Evolutionary conservation across 208 protist genomes (phyloP), one percentile per base, ranked within the genome.

Genomic region (Polymyxa betae): DNA sequence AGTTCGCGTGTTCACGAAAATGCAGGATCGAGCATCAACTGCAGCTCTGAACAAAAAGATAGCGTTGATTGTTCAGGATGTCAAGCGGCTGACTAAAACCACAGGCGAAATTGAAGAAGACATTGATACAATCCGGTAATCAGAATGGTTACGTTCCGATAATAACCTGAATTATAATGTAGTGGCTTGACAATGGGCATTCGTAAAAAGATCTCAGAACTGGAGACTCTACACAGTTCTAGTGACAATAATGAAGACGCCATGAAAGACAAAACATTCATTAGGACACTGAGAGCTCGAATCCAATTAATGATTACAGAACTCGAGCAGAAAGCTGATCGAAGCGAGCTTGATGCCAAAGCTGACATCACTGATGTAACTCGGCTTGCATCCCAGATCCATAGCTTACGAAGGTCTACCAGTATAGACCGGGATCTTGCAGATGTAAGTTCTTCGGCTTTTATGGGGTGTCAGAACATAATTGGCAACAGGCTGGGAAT

Each of bases 211-310:
- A 35, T 82, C 5, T 5, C 10, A 43, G 72, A 82, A 12, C 72
- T 82, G n/a, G 72, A 82, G 72, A 35, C 72, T 20, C n/a, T 82
- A 16, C 72, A 82, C 16, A 43, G 16, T 20, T 5, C 35, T 43
- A n/a, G n/a, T 45, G 72, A 82, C 35, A 43, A 35, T 35, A 82
- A 35, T 43, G 72, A 82, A 20, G 72, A 82, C n/a, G n/a, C 72
- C 5, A 40, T 82, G 72, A 82, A 82, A 43, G 72, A 82, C 40
- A 82, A 82, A n/a, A 20, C 72, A 43, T 82, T 82, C 72, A 43
- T 82, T 35, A 35, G 72, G 72, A 82, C 72, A 43, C n/a, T 82
- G 72, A 35, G 72, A 12, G 72, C 72, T 43, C 5, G 72, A 35
- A 20, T 82, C 16, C 72, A 82, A 35, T n/a, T 82, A n/a, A 82